Percentiles rank a stretch among this genome's conserved stretches.
Conservation (phyloP, 352 stramenopile genomes). For the Pythium myriotylum region DNA sequence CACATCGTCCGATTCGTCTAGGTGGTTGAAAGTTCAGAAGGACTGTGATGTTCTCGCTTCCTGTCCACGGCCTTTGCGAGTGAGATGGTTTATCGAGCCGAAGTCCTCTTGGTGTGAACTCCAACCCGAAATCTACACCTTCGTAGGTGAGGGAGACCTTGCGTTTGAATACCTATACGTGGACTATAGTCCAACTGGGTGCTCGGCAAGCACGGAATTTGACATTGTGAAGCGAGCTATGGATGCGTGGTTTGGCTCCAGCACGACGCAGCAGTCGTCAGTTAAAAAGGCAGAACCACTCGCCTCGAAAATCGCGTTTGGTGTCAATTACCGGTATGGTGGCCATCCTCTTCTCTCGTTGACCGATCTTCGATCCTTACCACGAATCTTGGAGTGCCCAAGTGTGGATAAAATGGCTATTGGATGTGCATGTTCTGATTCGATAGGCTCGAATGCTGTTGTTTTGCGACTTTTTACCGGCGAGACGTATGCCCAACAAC, state of each 20-base stretch:
- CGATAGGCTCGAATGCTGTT: not conserved
- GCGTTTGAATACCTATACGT: slow-evolving; percentile 31
- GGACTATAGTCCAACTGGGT: not conserved
- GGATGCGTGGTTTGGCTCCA: slow-evolving; percentile 13
- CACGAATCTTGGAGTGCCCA: slow-evolving; percentile 4
- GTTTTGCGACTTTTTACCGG: slow-evolving; percentile 22
- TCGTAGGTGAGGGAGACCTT: slow-evolving; percentile 29
- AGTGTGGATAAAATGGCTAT: slow-evolving; percentile 11
- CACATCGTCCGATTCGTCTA: slow-evolving; percentile 6
- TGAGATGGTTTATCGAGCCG: slow-evolving; percentile 31
- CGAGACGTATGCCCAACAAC: slow-evolving; percentile 12
- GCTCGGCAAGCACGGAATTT: not conserved
- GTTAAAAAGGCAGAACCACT: not conserved
- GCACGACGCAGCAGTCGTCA: not conserved
- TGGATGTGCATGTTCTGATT: not conserved
- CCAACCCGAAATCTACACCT: slow-evolving; percentile 20
- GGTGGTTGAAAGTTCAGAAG: slow-evolving; percentile 20
- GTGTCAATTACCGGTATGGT: slow-evolving; percentile 23
- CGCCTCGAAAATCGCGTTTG: slow-evolving; percentile 18
- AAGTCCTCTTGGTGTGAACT: not conserved
- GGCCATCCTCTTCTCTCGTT: slow-evolving; percentile 1
- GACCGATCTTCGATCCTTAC: not conserved
- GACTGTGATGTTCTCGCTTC: slow-evolving; percentile 16
- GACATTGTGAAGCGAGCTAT: slow-evolving; percentile 4
- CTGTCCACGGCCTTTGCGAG: slow-evolving; percentile 2